phyloP scores from a whole-genome alignment of 2,329 filamentous ascomycete species.

The Claviceps humidiphila region DNA sequence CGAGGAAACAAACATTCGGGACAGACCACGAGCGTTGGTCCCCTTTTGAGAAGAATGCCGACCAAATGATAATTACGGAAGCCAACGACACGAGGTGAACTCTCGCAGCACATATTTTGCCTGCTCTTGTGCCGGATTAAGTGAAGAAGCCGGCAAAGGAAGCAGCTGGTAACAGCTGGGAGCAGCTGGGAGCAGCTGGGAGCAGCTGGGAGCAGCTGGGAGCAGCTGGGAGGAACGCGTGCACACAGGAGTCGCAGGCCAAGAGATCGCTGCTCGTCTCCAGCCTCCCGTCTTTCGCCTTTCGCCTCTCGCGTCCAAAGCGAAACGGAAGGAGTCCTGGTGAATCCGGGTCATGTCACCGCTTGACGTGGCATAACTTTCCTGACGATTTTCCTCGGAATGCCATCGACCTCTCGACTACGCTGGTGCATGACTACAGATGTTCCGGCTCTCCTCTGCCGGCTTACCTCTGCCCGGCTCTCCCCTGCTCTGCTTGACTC shows the following conservation, averaged over 20 bases:
- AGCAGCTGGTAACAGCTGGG: neutral
- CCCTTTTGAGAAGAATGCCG: constrained; percentile 6
- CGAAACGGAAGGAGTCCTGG: constrained; percentile 5
- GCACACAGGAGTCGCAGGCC: neutral
- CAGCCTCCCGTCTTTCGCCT: neutral
- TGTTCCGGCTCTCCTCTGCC: neutral
- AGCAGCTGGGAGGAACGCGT: too few species aligned
- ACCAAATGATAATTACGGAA: constrained; percentile 1
- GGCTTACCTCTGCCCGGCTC: neutral
- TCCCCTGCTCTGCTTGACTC: neutral
- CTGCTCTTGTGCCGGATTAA: constrained; percentile 1
- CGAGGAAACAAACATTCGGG: constrained; percentile 5
- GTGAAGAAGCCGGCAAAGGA: neutral
- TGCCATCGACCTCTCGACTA: neutral
- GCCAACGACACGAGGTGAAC: neutral
- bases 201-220: neutral
- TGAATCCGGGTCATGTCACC: constrained; percentile 1
- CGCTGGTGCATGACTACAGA: neutral
- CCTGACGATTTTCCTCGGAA: neutral
- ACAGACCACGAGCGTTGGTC: constrained; percentile 3
- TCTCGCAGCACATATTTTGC: constrained; percentile 2
- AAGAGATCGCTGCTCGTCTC: constrained; percentile 2
- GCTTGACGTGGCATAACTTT: constrained; percentile 5
- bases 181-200: too few species aligned
- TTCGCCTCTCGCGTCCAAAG: neutral